A percentile compares a stretch with the other conserved stretches of the same genome.
phyloP scores from a whole-genome alignment of 192 early-diverging fungal species.

The Backusella luteola region DNA sequence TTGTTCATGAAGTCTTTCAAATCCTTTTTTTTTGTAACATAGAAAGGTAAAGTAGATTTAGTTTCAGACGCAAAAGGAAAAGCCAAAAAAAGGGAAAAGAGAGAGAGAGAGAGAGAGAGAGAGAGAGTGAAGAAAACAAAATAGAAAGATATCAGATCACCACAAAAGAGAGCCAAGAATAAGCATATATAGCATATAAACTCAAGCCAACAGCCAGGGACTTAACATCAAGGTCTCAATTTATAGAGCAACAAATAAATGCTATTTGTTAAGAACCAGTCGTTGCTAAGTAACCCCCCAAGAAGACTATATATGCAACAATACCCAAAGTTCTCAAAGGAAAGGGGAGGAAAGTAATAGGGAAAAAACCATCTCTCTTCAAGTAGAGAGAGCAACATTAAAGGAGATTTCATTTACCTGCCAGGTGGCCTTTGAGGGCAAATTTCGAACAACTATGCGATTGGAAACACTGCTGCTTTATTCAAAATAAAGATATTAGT shows the following conservation, averaged over 20 bases:
- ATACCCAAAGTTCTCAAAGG: constrained; percentile 4
- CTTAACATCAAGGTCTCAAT: constrained; percentile 2
- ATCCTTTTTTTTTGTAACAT: constrained; percentile 58
- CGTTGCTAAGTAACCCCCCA: background rate
- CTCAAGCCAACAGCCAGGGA: background rate
- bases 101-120: constrained; percentile 1
- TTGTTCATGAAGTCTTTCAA: constrained; percentile 95
- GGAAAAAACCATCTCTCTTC: constrained; percentile 14
- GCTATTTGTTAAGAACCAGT: constrained; percentile 1
- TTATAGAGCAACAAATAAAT: background rate
- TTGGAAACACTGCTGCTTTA: constrained; percentile 24
- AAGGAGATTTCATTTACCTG: constrained; percentile 61
- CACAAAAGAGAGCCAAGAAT: background rate
- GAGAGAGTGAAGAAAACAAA: background rate
- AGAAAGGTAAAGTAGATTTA: constrained; percentile 7
- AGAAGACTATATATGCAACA: constrained; percentile 1
- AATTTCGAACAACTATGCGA: constrained; percentile 76
- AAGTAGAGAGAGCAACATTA: constrained; percentile 19
- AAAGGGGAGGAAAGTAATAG: constrained; percentile 11
- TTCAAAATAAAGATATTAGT: background rate
- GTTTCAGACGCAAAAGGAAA: constrained; percentile 1
- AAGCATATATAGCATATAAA: constrained; percentile 5
- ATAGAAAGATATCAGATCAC: constrained; percentile 1
- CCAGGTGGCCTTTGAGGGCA: constrained; percentile 82
- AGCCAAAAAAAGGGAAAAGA: background rate